These are phyloP conservation scores for Cladorrhinum sp. DNA, from an alignment of 2,329 filamentous ascomycete genomes.

Conservation along the genomic window DNA sequence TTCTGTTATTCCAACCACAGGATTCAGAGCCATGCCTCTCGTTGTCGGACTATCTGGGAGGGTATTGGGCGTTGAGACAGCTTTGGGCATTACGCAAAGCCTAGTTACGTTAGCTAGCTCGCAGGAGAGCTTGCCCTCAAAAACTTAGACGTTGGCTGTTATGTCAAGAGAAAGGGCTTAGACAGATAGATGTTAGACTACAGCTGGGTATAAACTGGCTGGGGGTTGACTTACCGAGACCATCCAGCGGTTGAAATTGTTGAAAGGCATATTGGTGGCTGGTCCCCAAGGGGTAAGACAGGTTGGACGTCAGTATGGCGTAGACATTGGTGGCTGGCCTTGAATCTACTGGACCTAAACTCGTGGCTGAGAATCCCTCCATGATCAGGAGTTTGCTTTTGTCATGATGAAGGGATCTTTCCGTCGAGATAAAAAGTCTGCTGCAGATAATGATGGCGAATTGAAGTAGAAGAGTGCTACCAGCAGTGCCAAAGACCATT, in stretches of 20 bases:
- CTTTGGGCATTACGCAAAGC: background rate
- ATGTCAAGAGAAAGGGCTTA: background rate
- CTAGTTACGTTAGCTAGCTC: background rate
- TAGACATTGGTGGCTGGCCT: background rate
- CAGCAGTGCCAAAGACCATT: background rate
- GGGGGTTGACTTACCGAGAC: background rate
- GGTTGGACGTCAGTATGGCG: background rate
- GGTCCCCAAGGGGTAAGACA: background rate
- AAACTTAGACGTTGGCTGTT: constrained; percentile 1
- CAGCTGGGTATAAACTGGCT: background rate
- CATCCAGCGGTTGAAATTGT: background rate
- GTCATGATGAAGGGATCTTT: background rate
- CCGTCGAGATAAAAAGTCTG: background rate
- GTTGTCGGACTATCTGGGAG: background rate
- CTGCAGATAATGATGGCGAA: background rate
- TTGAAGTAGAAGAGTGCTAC: background rate
- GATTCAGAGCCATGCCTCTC: background rate
- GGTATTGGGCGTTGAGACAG: background rate
- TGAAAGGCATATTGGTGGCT: background rate
- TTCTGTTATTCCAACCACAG: background rate
- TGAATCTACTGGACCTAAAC: background rate
- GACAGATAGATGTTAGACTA: background rate
- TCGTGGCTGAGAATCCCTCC: background rate
- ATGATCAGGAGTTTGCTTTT: background rate
- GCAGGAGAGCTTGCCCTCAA: background rate